Evolutionary conservation across 176 grass and related monocot species (phyloP).

Genomic region (Sorghum bicolor): Sorghum_bicolor_NCBIv3 NC_012879.2:23667501-23668000

Average conservation of each 20-base stretch:
- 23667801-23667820: conserved; percentile 69
- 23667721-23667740: conserved; percentile 36
- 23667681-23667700: conserved; percentile 93
- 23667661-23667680: conserved; percentile 84
- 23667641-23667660: not conserved
- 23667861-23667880: not conserved
- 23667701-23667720: conserved; percentile 49
- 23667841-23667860: not conserved
- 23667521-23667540: conserved; percentile 14
- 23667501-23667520: conserved; percentile 4
- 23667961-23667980: not conserved
- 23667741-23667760: conserved; percentile 43
- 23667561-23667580: conserved; percentile 8
- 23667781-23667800: conserved; percentile 43
- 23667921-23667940: not conserved
- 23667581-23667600: conserved; percentile 10
- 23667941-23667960: not conserved
- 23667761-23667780: conserved; percentile 29
- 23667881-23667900: conserved; percentile 19
- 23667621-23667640: not conserved
- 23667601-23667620: conserved; percentile 7
- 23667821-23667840: conserved; percentile 25
- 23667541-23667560: conserved; percentile 4
- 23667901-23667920: conserved; percentile 16
- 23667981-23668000: conserved; percentile 1